phyloP scores from a whole-genome alignment of 257 asterid genomes.

The Solanum megistacrolobum region DNA sequence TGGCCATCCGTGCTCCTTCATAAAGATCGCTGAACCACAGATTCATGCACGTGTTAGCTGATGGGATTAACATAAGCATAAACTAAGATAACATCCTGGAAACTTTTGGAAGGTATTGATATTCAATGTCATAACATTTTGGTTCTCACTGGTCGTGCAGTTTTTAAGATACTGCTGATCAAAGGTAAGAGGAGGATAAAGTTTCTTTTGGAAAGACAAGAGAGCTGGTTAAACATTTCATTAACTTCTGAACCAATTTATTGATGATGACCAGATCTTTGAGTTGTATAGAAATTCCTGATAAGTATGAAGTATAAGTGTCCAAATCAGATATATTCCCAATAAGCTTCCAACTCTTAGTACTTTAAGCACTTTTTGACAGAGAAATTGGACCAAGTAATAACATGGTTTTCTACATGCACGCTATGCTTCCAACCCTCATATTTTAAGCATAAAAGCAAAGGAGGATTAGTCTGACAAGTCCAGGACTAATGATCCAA shows the following conservation, averaged over 20 bases:
- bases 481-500: not conserved
- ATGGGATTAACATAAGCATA: not conserved
- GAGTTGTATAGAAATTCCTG: not conserved
- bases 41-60: not conserved
- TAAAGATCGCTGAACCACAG: constrained; percentile 73
- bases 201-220: not conserved
- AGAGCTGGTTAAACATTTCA: not conserved
- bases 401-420: not conserved
- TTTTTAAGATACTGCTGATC: not conserved
- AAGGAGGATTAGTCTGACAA: not conserved
- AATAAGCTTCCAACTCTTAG: not conserved
- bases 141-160: not conserved
- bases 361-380: not conserved
- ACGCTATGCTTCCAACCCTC: not conserved
- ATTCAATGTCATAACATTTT: not conserved
- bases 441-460: not conserved
- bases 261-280: not conserved
- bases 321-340: not conserved
- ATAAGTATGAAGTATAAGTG: not conserved
- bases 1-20: constrained; percentile 89
- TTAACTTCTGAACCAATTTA: not conserved
- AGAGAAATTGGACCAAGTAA: not conserved
- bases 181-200: not conserved
- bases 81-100: not conserved
- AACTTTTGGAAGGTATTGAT: not conserved